These are phyloP conservation scores for Neonectria coccinea DNA, from an alignment of 2,329 filamentous ascomycete genomes.

Conservation along the genomic window DNA sequence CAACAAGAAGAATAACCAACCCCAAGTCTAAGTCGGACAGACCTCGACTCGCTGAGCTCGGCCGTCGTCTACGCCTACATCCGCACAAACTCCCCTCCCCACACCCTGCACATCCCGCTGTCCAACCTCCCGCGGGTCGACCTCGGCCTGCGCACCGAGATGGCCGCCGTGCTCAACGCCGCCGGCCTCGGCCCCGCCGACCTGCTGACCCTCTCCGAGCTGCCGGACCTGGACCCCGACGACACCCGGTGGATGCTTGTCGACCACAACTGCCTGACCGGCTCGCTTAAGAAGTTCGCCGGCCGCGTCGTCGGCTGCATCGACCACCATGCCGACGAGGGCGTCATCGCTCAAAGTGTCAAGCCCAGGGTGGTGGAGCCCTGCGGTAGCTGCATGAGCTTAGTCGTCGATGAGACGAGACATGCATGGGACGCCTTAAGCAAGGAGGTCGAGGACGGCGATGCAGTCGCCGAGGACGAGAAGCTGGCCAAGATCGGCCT, in stretches of 20 bases:
- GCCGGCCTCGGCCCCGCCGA: conserved; percentile 70
- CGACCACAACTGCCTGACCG: conserved; percentile 82
- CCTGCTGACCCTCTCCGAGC: conserved; percentile 71
- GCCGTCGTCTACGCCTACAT: conserved; percentile 81
- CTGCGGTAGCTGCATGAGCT: conserved; percentile 78
- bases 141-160: conserved; percentile 78
- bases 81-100: conserved; percentile 67
- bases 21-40: conserved; percentile 53
- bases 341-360: conserved; percentile 58
- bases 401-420: conserved; percentile 72
- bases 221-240: conserved; percentile 61
- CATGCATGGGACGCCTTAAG: conserved; percentile 67
- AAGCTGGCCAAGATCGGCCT: conserved; percentile 76
- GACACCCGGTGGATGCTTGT: conserved; percentile 79
- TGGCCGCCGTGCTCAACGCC: conserved; percentile 71
- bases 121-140: conserved; percentile 77
- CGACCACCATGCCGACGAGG: conserved; percentile 84
- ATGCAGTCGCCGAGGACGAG: conserved; percentile 57
- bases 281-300: conserved; percentile 66
- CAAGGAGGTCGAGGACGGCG: conserved; percentile 38
- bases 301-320: conserved; percentile 72
- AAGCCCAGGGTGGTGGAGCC: conserved; percentile 72
- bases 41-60: conserved; percentile 84
- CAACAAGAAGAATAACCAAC: not conserved
- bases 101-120: conserved; percentile 75